Conservation (phyloP, 2,329 filamentous ascomycete species). For the Ceratocystiopsis brevicomis region DNA sequence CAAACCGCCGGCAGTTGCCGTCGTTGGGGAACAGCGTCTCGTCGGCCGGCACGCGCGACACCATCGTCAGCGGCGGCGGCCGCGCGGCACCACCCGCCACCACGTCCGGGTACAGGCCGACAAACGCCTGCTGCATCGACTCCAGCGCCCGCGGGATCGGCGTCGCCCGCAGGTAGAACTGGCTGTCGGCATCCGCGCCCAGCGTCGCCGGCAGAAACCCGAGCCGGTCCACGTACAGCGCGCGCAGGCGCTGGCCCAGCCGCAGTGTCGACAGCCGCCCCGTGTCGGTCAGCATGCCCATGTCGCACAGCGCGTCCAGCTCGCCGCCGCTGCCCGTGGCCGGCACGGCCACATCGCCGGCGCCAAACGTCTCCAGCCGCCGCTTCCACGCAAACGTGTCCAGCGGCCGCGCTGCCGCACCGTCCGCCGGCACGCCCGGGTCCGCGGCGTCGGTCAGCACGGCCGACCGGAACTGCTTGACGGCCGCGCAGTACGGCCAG, state of each 20-base stretch:
- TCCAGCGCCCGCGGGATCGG: constrained; percentile 59
- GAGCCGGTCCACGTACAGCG: constrained; percentile 58
- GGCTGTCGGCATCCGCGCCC: constrained; percentile 21
- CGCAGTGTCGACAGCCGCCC: constrained; percentile 53
- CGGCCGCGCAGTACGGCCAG: constrained; percentile 84
- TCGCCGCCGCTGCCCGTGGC: constrained; percentile 49
- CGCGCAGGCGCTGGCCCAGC: constrained; percentile 47
- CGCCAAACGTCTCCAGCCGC: constrained; percentile 65
- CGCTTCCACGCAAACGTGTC: constrained; percentile 42
- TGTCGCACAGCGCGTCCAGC: constrained; percentile 65
- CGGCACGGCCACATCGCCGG: constrained; percentile 48
- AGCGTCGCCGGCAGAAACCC: constrained; percentile 47
- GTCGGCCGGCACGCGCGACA: constrained; percentile 44
- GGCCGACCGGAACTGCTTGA: constrained; percentile 43
- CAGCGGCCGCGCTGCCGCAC: constrained; percentile 17
- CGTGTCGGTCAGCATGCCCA: constrained; percentile 56
- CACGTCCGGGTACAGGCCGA: constrained; percentile 48
- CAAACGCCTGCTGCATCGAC: constrained; percentile 57
- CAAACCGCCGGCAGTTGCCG: constrained; percentile 52
- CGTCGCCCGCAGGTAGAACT: constrained; percentile 56
- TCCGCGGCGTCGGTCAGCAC: constrained; percentile 24
- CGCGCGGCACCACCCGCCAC: constrained; percentile 15
- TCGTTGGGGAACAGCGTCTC: constrained; percentile 73
- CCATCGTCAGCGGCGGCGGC: constrained; percentile 39
- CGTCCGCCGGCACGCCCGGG: constrained; percentile 24